Evolutionary conservation across 2,329 filamentous ascomycete genomes (phyloP).

Genomic region (Xylariaceae sp.): DNA sequence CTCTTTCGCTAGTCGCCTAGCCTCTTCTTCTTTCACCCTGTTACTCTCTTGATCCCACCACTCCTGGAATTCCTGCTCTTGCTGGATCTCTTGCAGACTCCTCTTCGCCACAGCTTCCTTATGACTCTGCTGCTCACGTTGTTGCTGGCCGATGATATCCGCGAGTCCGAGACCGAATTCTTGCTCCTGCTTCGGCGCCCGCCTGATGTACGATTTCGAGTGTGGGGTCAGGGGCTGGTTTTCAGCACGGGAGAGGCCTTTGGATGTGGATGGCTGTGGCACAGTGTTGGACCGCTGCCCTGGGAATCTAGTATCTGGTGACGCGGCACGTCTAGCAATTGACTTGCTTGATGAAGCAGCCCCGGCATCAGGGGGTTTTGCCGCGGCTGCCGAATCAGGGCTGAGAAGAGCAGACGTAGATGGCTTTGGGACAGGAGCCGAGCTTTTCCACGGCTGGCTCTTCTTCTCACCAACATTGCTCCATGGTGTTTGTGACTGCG

Average conservation of each 20-base stretch:
- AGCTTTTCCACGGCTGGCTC: slow-evolving; percentile 65
- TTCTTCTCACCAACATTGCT: slow-evolving; percentile 41
- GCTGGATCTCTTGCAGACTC: slow-evolving; percentile 89
- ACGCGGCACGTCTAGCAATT: slow-evolving; percentile 50
- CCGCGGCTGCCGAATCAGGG: slow-evolving; percentile 37
- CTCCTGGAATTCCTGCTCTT: slow-evolving; percentile 94
- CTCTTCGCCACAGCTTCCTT: slow-evolving; percentile 84
- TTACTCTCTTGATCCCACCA: slow-evolving; percentile 91
- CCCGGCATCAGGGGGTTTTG: slow-evolving; percentile 44
- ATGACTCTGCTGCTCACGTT: slow-evolving; percentile 77
- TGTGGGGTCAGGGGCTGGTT: slow-evolving; percentile 51
- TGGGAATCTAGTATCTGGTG: slow-evolving; percentile 61
- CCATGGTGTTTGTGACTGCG: slow-evolving; percentile 43
- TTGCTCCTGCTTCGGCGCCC: slow-evolving; percentile 59
- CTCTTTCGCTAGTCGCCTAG: slow-evolving; percentile 38
- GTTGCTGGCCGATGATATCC: slow-evolving; percentile 86
- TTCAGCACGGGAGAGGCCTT: slow-evolving; percentile 29
- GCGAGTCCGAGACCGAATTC: slow-evolving; percentile 71
- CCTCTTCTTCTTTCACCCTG: slow-evolving; percentile 64
- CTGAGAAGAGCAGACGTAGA: slow-evolving; percentile 35
- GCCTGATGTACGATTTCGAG: slow-evolving; percentile 58
- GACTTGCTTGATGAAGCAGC: slow-evolving; percentile 39
- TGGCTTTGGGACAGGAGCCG: slow-evolving; percentile 41
- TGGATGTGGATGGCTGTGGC: slow-evolving; percentile 31
- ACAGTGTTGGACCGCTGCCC: slow-evolving; percentile 49